A percentile compares a stretch with the other conserved stretches of the same genome.
phyloP scores from a whole-genome alignment of 495 filamentous ascomycete genomes.

The Tuber borchii region DNA sequence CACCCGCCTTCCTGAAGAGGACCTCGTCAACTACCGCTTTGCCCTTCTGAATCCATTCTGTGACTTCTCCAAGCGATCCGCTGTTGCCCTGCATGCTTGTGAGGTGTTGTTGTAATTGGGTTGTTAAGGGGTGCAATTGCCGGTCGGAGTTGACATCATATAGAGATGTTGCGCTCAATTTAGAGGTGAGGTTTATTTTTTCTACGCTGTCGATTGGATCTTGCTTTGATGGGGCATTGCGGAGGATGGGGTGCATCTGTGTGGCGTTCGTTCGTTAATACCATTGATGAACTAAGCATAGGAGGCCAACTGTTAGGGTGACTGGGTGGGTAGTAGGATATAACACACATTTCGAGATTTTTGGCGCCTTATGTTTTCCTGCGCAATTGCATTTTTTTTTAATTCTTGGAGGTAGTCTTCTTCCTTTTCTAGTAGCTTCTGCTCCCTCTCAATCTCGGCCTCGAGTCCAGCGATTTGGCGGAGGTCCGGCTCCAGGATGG shows the following conservation, averaged over 20 bases:
- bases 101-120: slow-evolving; percentile 32
- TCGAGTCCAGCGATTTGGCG: slow-evolving; percentile 37
- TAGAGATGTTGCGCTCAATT: slow-evolving; percentile 19
- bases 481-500: slow-evolving; percentile 33
- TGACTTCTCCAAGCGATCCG: slow-evolving; percentile 28
- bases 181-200: slow-evolving; percentile 27
- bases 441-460: slow-evolving; percentile 30
- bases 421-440: slow-evolving; percentile 26
- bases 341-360: slow-evolving; percentile 29
- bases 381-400: slow-evolving; percentile 31
- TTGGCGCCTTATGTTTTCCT: slow-evolving; percentile 32
- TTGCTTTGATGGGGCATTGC: slow-evolving; percentile 14
- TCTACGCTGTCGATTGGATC: slow-evolving; percentile 22
- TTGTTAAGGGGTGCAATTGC: slow-evolving; percentile 29
- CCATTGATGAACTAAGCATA: neutral
- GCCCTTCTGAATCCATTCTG: slow-evolving; percentile 33
- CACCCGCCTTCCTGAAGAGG: slow-evolving; percentile 30
- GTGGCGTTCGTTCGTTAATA: slow-evolving; percentile 4
- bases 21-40: slow-evolving; percentile 40
- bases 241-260: slow-evolving; percentile 37
- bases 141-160: slow-evolving; percentile 35
- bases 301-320: neutral
- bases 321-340: neutral
- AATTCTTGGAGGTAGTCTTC: slow-evolving; percentile 21
- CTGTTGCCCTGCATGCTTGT: slow-evolving; percentile 39